A percentile compares a stretch with the other conserved stretches of the same genome.
These are phyloP conservation scores for Penicillium sclerotiorum DNA, from an alignment of 2,329 filamentous ascomycete genomes.

Conservation along the genomic window DNA sequence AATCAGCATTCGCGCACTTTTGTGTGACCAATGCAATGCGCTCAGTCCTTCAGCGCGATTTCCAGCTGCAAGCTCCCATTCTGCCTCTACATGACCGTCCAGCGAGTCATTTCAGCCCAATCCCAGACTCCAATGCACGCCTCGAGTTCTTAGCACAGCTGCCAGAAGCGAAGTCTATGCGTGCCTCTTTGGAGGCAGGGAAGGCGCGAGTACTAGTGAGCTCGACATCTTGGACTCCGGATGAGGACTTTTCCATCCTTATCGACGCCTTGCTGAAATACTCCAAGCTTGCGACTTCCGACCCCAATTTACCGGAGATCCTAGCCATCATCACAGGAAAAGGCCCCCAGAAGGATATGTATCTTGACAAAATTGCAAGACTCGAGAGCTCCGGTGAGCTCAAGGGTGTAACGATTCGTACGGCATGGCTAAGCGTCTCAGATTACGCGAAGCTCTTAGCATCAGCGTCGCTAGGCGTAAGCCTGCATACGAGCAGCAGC, in stretches of 20 bases:
- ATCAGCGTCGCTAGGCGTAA: slow-evolving; percentile 85
- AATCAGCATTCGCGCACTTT: slow-evolving; percentile 72
- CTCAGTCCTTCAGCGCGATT: slow-evolving; percentile 68
- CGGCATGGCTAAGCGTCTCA: slow-evolving; percentile 79
- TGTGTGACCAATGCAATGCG: slow-evolving; percentile 91
- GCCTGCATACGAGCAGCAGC: slow-evolving; percentile 88
- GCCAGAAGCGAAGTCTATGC: slow-evolving; percentile 64
- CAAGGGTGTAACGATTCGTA: slow-evolving; percentile 70
- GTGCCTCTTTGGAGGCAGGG: slow-evolving; percentile 60
- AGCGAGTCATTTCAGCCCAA: slow-evolving; percentile 76
- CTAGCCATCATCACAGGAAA: slow-evolving; percentile 93
- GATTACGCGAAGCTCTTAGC: slow-evolving; percentile 86
- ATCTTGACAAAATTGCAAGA: slow-evolving; percentile 65
- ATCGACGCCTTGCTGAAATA: slow-evolving; percentile 80
- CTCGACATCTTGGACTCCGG: slow-evolving; percentile 95
- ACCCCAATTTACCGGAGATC: slow-evolving; percentile 62
- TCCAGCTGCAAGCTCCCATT: slow-evolving; percentile 66
- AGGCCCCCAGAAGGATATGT: slow-evolving; percentile 78
- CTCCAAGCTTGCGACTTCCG: slow-evolving; percentile 55
- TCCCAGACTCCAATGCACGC: slow-evolving; percentile 54
- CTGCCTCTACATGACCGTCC: slow-evolving; percentile 84
- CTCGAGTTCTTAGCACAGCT: slow-evolving; percentile 65
- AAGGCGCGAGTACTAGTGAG: slow-evolving; percentile 75
- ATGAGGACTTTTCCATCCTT: slow-evolving; percentile 90
- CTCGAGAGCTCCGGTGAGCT: slow-evolving; percentile 67